Evolutionary conservation across 2,329 filamentous ascomycete species (phyloP), one percentile per base, ranked within the genome.

Genomic region (Calonectria fujianensis): DNA sequence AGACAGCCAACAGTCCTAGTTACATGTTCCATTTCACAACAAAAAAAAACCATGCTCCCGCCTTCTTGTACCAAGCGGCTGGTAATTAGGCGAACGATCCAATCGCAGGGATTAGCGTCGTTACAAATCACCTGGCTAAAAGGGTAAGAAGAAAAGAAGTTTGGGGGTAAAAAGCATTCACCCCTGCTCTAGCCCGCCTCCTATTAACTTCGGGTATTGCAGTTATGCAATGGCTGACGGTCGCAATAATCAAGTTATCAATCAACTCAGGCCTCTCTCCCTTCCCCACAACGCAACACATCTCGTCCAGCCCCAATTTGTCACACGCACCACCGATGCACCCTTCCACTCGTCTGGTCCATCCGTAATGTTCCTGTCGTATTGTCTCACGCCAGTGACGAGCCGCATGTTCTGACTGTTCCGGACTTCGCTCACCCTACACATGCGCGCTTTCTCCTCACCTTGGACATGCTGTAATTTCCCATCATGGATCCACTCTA

Each of bases 171-270:
- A 61, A 61, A 61, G n/a, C 7, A 8, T 41, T 14, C 16, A 61
- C 18, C 57, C 57, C 57, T 41, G 57, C n/a, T 31, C 29, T 57
- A n/a, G 31, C 52, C 31, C 52, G 52, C 18, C n/a, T 48, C 45
- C 14, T 35, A 59, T 39, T 3, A 14, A 27, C 39, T 57, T 59
- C 39, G 32, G 54, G 54, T 35, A 59, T n/a, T 59, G 32, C 10
- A 7, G 35, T 18, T 10, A 61, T 61, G 57, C 57, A 61, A 35
- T 29, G 35, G 37, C 24, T 64, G 48, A 67, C 24, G 45, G 41
- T 61, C 35, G 68, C 68, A 75, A 74, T 79, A 75, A 74, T 80
- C 78, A 78, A 61, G 79, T 80, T 80, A 80, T 80, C 79, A 80
- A 80, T 80, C 79, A 80, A 78, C 50, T 68, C 61, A 32, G 63